Percentiles rank a stretch among this genome's conserved stretches.
Conservation (phyloP, 352 stramenopile genomes). For the Globisporangium echinulatum region DNA sequence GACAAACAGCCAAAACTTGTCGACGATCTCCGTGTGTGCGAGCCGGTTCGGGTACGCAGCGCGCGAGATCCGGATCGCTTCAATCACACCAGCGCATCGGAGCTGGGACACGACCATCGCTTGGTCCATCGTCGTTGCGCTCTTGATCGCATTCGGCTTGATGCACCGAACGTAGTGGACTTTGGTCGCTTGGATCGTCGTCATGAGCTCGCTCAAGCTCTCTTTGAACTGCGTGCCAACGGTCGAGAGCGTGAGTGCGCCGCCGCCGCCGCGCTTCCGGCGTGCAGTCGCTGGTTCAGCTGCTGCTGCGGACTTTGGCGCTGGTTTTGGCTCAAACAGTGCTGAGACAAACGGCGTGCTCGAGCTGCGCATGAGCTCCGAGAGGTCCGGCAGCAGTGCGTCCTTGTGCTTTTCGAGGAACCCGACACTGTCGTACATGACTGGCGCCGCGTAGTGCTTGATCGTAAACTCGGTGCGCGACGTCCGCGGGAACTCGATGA, state of each 20-base stretch:
- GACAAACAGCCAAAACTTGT: slow-evolving; percentile 84
- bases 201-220: slow-evolving; percentile 91
- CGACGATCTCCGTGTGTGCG: slow-evolving; percentile 79
- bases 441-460: slow-evolving; percentile 92
- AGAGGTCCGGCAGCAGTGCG: slow-evolving; percentile 91
- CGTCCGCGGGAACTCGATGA: slow-evolving; percentile 80
- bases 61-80: slow-evolving; percentile 97
- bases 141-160: slow-evolving; percentile 98
- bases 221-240: slow-evolving; percentile 92
- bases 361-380: slow-evolving; percentile 78
- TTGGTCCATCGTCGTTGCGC: slow-evolving; percentile 85
- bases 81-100: slow-evolving; percentile 97
- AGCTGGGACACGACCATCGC: slow-evolving; percentile 94
- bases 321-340: slow-evolving; percentile 67
- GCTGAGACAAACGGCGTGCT: slow-evolving; percentile 63
- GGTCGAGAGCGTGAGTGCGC: slow-evolving; percentile 59
- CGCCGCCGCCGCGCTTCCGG: slow-evolving; percentile 45
- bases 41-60: slow-evolving; percentile 97
- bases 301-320: slow-evolving; percentile 27
- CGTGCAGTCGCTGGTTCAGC: slow-evolving; percentile 16
- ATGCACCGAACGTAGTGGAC: slow-evolving; percentile 99
- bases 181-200: slow-evolving; percentile 92
- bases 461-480: slow-evolving; percentile 91
- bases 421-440: slow-evolving; percentile 90
- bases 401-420: slow-evolving; percentile 98